A percentile compares a stretch with the other conserved stretches of the same genome.
Conservation (phyloP, 2,329 filamentous ascomycete genomes). For the Scytalidium lignicola region DNA sequence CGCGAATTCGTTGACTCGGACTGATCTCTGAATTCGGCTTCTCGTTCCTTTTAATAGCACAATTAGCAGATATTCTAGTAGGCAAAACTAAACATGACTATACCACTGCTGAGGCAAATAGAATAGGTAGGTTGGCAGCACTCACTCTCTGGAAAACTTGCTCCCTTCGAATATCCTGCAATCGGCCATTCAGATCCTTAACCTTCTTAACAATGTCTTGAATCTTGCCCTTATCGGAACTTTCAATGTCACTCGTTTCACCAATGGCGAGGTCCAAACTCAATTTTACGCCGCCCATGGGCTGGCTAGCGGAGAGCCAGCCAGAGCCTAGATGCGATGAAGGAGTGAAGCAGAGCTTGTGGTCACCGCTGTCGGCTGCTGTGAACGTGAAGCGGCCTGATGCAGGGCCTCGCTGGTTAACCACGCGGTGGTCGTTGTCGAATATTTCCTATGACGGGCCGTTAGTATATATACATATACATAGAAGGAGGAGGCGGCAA, state of each 20-base stretch:
- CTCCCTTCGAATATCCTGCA: conserved; percentile 86
- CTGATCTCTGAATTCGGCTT: conserved; percentile 97
- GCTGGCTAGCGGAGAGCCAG: conserved; percentile 63
- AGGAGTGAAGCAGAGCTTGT: conserved; percentile 91
- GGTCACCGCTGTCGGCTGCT: conserved; percentile 89
- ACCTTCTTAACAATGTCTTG: conserved; percentile 84
- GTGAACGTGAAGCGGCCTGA: conserved; percentile 92
- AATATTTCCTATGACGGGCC: conserved; percentile 65
- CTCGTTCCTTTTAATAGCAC: conserved; percentile 91
- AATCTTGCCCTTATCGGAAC: conserved; percentile 88
- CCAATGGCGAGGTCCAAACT: conserved; percentile 89
- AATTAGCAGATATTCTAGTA: conserved; percentile 1
- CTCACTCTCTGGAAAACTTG: conserved; percentile 91
- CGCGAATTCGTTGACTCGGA: conserved; percentile 88
- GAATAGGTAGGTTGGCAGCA: conserved; percentile 4
- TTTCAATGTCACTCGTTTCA: conserved; percentile 90
- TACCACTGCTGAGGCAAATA: too few species aligned
- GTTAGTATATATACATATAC: too few species aligned
- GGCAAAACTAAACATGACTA: not conserved
- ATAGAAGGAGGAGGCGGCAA: too few species aligned
- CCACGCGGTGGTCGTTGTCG: conserved; percentile 95
- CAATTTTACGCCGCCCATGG: conserved; percentile 75
- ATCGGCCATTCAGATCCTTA: conserved; percentile 78
- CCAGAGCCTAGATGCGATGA: conserved; percentile 65
- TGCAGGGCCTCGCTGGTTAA: conserved; percentile 73